A percentile compares a stretch with the other conserved stretches of the same genome.
These are phyloP conservation scores for Aquanectria penicillioides DNA, from an alignment of 2,329 filamentous ascomycete genomes.

Conservation along the genomic window DNA sequence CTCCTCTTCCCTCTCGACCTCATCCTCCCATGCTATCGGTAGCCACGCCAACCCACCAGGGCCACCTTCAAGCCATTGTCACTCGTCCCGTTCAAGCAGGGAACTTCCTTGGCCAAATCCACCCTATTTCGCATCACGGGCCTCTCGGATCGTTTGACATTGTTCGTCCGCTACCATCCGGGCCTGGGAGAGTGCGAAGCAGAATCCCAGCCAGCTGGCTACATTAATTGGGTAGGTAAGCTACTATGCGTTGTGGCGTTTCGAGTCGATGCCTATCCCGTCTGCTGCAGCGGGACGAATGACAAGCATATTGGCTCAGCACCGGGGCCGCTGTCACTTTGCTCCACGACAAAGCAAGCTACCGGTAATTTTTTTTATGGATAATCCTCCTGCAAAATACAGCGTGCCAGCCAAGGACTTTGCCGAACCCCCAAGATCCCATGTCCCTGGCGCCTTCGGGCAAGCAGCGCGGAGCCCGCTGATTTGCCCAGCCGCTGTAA, in stretches of 20 bases:
- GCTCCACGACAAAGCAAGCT: background rate
- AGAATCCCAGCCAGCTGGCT: background rate
- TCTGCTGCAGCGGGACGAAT: slow-evolving; percentile 3
- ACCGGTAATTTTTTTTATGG: background rate
- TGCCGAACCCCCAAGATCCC: background rate
- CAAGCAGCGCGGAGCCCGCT: background rate
- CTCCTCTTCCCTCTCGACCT: background rate
- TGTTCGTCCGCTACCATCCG: background rate
- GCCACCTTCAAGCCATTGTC: background rate
- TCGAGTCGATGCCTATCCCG: background rate
- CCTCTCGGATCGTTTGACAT: background rate
- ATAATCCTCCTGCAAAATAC: too few species aligned
- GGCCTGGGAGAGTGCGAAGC: background rate
- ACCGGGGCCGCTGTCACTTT: background rate
- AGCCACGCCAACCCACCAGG: slow-evolving; percentile 11
- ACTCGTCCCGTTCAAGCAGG: slow-evolving; percentile 1
- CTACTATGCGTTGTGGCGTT: slow-evolving; percentile 9
- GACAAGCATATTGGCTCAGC: slow-evolving; percentile 10
- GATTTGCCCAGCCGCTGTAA: slow-evolving; percentile 23
- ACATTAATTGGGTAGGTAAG: background rate
- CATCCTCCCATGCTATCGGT: background rate
- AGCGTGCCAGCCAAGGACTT: background rate
- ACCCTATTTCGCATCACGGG: background rate
- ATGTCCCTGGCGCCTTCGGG: slow-evolving; percentile 8
- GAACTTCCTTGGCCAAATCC: background rate